A percentile compares a stretch with the other conserved stretches of the same genome.
Conservation (phyloP, 78 protist species). For the Pigoraptor vietnamica region DNA sequence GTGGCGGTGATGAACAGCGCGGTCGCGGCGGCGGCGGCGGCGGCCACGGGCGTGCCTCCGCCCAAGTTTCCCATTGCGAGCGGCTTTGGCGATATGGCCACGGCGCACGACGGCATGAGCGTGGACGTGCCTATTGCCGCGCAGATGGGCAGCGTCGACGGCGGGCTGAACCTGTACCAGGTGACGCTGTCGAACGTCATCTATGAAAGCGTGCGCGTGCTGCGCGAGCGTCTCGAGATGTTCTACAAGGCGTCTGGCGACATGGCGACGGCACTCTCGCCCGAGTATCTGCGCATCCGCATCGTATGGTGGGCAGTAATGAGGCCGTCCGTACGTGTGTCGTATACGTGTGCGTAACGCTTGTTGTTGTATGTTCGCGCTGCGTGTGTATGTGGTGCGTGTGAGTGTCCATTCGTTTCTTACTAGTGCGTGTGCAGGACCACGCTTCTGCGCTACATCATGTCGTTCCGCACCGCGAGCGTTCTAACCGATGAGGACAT, state of each 20-base stretch:
- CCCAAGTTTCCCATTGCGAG: background rate
- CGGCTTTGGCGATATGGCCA: background rate
- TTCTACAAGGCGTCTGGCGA: background rate
- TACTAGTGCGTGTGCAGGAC: background rate
- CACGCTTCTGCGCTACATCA: background rate
- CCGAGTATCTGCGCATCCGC: background rate
- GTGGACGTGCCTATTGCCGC: background rate
- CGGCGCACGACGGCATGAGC: background rate
- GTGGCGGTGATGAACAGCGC: background rate
- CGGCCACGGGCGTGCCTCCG: background rate
- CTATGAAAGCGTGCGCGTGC: background rate
- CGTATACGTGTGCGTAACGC: background rate
- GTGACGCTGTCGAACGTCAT: background rate
- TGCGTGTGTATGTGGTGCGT: too few relatives aligned
- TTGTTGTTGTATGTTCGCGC: too few relatives aligned
- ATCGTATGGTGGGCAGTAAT: background rate
- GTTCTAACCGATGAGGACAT: background rate
- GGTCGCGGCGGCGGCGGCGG: background rate
- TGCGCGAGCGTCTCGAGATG: background rate
- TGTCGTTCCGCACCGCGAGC: background rate
- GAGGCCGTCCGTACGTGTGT: background rate
- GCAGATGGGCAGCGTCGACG: background rate
- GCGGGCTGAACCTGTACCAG: background rate
- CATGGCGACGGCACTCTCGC: too few relatives aligned
- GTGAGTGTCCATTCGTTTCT: too few relatives aligned